Conservation (phyloP, 2,329 filamentous ascomycete genomes). For the Colletotrichum cordylinicola region DNA sequence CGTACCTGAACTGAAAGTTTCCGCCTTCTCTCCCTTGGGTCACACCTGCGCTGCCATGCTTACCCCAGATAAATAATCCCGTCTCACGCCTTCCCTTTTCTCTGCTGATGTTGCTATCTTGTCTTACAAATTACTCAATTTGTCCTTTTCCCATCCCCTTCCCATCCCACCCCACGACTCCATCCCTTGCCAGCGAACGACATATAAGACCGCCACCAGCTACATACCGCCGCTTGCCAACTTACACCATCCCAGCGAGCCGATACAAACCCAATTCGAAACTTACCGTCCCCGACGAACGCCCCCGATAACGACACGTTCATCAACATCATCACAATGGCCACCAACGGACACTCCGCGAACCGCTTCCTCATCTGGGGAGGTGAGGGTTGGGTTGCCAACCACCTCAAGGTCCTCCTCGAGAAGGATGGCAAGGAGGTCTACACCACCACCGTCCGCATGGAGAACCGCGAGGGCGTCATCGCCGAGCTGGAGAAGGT, state of each 20-base stretch:
- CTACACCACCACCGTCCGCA: slow-evolving; percentile 64
- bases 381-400: slow-evolving; percentile 66
- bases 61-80: slow-evolving; percentile 21
- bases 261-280: background rate
- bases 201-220: slow-evolving; percentile 4
- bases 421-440: slow-evolving; percentile 66
- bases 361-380: slow-evolving; percentile 69
- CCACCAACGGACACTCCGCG: slow-evolving; percentile 31
- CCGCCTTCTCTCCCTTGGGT: slow-evolving; percentile 13
- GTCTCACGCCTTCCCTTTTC: background rate
- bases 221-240: background rate
- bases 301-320: background rate
- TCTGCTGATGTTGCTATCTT: background rate
- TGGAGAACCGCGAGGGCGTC: slow-evolving; percentile 67
- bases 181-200: slow-evolving; percentile 7
- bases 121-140: slow-evolving; percentile 18
- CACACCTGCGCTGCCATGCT: slow-evolving; percentile 8
- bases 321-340: slow-evolving; percentile 26
- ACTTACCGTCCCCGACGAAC: background rate
- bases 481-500: slow-evolving; percentile 60
- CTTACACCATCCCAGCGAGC: background rate
- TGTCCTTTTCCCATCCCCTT: background rate
- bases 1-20: slow-evolving; percentile 17
- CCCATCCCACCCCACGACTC: background rate
- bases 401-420: slow-evolving; percentile 64